A percentile compares a stretch with the other conserved stretches of the same genome.
Conservation (phyloP, 1,139 yeast genomes). For the Taphrina flavorubra region DNA sequence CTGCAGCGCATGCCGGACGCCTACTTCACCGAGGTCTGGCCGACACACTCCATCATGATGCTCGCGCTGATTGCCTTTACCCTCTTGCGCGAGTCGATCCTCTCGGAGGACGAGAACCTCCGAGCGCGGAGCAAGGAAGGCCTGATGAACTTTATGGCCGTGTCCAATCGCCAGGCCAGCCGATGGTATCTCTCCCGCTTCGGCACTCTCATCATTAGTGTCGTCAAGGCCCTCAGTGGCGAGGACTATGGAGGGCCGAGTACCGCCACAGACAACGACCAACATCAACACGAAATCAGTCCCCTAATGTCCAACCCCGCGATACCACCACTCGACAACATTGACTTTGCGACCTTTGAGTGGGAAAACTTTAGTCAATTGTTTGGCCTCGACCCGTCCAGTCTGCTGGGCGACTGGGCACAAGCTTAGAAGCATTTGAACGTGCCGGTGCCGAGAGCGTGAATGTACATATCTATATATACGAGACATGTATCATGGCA, state of each 20-base stretch:
- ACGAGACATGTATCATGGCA: no score
- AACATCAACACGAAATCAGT: background rate
- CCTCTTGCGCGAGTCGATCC: constrained; percentile 4
- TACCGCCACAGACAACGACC: background rate
- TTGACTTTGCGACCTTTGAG: constrained; percentile 5
- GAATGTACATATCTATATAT: no score
- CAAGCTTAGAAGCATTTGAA: background rate
- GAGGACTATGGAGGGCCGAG: constrained; percentile 3
- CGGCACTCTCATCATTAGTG: background rate
- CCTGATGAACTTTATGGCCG: constrained; percentile 1
- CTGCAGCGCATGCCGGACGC: constrained; percentile 24
- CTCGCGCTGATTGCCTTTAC: constrained; percentile 8
- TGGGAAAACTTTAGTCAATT: constrained; percentile 25
- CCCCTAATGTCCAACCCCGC: background rate
- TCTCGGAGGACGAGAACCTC: constrained; percentile 15
- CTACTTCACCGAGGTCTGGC: constrained; percentile 28
- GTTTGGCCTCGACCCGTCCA: constrained; percentile 14
- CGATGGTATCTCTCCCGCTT: constrained; percentile 17
- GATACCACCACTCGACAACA: background rate
- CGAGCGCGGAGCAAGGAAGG: background rate
- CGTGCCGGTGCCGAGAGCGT: background rate
- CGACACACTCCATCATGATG: constrained; percentile 13
- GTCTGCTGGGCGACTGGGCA: constrained; percentile 5
- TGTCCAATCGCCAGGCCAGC: constrained; percentile 7
- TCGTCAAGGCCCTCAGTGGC: constrained; percentile 12